Base-by-base conservation (phyloP, 495 filamentous ascomycete genomes). In the Pyrenula massariospora region DNA sequence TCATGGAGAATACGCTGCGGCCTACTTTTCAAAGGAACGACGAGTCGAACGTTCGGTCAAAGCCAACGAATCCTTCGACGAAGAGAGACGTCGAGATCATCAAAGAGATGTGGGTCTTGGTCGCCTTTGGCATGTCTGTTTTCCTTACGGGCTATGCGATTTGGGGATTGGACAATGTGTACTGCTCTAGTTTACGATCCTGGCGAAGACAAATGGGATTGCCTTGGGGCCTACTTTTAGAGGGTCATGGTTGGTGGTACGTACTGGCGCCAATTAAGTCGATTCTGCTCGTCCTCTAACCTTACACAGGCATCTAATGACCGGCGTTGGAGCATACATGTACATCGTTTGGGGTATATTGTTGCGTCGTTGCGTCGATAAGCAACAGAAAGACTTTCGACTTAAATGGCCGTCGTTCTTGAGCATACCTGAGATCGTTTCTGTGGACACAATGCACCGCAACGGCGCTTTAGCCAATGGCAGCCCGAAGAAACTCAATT, bases 181-280 rank as follows among this genome's bases (percentile, higher is more conserved):
- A 84, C 65, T 98, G 93, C 67, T 73, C 74, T 23, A 76, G 71
- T n/a, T 71, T 96, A 54, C 78, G 85, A 10, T 61, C 56, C 12
- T 90, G 85, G 82, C 81, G 91, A 59, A 82, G 84, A 55, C 66
- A 79, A 53, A 69, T 96, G 42, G 84, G 86, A 21, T 72, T 97
- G 48, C 93, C 93, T 0, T 98, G 93, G 93, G 88, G 92, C 1
- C 78, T 94, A 10, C 56, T 96, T 11, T 72, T 96, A 1, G 93
- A 97, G 69, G 92, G 90, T 0, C 93, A 98, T 74, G 93, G 90
- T 11, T 97, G 93, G 93, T 98, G 93, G 92, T 93, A 85, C 71
- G 81, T 84, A 19, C 73, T 25, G 58, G 67, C 20, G 25, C 60
- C 62, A 57, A n/a, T n/a, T n/a, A n/a, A n/a, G n/a, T n/a, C n/a